phyloP scores from a whole-genome alignment of 139 green algal species.

The Yamagishiella unicocca region DNA sequence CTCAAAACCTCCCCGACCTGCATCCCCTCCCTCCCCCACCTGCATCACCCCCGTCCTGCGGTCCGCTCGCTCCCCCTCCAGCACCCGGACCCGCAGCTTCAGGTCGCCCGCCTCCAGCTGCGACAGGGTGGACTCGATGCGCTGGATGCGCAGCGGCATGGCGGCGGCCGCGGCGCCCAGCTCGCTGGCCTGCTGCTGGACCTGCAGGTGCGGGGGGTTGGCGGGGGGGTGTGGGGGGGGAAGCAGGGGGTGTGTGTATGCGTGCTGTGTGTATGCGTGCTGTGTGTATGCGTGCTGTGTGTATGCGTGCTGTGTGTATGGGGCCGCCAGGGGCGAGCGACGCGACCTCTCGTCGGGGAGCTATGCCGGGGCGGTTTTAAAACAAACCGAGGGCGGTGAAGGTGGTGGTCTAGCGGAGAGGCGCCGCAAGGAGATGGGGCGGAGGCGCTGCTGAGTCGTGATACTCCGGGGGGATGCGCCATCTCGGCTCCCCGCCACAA shows the following conservation, averaged over 20 bases:
- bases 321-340: background rate
- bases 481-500: no score
- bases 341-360: background rate
- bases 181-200: slow-evolving; percentile 78
- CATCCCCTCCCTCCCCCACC: background rate
- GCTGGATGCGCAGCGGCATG: slow-evolving; percentile 77
- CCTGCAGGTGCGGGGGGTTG: slow-evolving; percentile 48
- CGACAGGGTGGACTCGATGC: slow-evolving; percentile 72
- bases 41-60: slow-evolving; percentile 71
- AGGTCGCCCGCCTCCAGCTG: slow-evolving; percentile 78
- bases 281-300: no score
- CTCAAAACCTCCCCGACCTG: background rate
- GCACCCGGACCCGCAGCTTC: slow-evolving; percentile 78
- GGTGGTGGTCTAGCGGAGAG: no score
- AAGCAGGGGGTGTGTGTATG: background rate
- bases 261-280: no score
- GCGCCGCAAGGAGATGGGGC: no score
- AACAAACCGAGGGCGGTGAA: background rate
- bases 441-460: no score
- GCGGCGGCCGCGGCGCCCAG: slow-evolving; percentile 71
- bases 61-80: slow-evolving; percentile 83
- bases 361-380: background rate
- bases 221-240: background rate
- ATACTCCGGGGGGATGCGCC: no score
- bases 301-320: background rate